Percentiles rank a stretch among this genome's conserved stretches.
Evolutionary conservation across 2,329 filamentous ascomycete genomes (phyloP).

Genomic region (Alternaria sp.): DNA sequence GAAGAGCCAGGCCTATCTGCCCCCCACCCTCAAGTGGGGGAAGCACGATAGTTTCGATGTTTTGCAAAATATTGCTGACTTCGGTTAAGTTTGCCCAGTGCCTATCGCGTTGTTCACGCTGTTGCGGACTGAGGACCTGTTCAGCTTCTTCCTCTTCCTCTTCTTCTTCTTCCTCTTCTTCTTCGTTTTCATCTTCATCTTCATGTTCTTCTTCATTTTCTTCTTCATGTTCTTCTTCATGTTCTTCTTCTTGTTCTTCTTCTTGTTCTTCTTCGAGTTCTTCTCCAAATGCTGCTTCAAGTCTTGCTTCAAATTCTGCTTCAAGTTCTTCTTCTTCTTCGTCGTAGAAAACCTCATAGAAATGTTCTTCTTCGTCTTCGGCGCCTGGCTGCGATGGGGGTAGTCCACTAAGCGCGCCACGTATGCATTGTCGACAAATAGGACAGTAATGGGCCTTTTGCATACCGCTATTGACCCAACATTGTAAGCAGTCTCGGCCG

Average conservation of each 20-base stretch:
- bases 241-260: not conserved
- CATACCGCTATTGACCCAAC: slow-evolving; percentile 3
- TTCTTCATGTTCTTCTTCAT: not conserved
- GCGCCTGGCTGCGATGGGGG: not conserved
- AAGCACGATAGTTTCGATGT: not conserved
- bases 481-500: slow-evolving; percentile 1
- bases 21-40: not conserved
- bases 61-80: not conserved
- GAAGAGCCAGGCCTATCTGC: not conserved
- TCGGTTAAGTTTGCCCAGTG: not conserved
- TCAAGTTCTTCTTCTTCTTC: not conserved
- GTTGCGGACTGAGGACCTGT: not conserved
- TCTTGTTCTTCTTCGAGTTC: not conserved
- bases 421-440: not conserved
- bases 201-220: no score
- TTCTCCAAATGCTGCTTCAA: no score
- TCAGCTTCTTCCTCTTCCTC: not conserved
- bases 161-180: not conserved
- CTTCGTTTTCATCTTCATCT: not conserved
- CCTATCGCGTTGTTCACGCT: not conserved
- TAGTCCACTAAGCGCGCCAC: not conserved
- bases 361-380: not conserved
- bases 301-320: no score
- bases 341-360: not conserved
- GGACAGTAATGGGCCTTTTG: not conserved